These are phyloP conservation scores for Fraxinus sp. DNA, from an alignment of 305 asterid species.

Conservation along the genomic window DNA sequence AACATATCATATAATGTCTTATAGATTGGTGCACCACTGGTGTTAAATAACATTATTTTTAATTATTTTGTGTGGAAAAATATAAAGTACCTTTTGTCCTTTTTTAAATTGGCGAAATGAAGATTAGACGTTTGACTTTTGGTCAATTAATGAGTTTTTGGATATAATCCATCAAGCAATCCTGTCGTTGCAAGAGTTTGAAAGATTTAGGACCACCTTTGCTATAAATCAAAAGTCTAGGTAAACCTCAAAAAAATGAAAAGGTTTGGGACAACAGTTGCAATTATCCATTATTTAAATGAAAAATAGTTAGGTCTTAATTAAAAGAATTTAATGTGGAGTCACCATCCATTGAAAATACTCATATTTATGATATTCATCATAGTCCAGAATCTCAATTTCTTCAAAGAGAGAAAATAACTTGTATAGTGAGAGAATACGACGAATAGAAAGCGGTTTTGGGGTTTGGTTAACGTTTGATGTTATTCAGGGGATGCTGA, in stretches of 20 bases:
- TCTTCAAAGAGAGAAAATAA: not conserved
- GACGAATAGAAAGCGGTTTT: constrained; percentile 20
- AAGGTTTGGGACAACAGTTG: not conserved
- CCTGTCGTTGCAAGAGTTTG: not conserved
- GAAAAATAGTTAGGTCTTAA: not conserved
- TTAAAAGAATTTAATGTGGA: not conserved
- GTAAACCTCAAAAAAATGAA: not conserved
- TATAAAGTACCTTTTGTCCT: not conserved
- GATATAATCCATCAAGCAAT: not conserved
- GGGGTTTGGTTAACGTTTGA: constrained; percentile 44
- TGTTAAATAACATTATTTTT: too few relatives aligned
- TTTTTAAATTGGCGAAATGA: not conserved
- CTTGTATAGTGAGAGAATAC: not conserved
- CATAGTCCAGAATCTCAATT: not conserved
- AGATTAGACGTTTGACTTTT: not conserved
- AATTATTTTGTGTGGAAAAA: not conserved
- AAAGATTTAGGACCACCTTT: not conserved
- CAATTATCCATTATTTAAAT: not conserved
- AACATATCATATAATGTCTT: too few relatives aligned
- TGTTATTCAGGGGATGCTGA: constrained; percentile 23
- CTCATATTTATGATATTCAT: not conserved
- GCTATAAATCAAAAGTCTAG: not conserved
- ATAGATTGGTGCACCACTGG: too few relatives aligned
- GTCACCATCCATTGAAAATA: not conserved
- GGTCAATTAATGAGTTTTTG: not conserved